Evolutionary conservation across 164 flowering plant species (phyloP).

Genomic region (Dillenia suffruticosa): DNA sequence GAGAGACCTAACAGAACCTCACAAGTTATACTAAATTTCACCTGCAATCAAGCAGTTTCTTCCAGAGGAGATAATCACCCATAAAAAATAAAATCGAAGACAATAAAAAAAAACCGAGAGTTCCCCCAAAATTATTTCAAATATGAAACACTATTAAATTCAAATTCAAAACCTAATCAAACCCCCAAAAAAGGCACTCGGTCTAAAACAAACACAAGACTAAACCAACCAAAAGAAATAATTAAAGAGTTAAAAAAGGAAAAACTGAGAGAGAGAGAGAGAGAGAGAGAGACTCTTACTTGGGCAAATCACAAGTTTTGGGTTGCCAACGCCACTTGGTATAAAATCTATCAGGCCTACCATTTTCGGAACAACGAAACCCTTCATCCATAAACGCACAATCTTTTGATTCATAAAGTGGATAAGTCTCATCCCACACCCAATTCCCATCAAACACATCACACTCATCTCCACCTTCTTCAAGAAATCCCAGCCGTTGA

Average conservation of each 20-base stretch:
- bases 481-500: constrained; percentile 36
- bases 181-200: not conserved
- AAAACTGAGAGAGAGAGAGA: not conserved
- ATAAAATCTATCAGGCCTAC: constrained; percentile 70
- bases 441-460: constrained; percentile 78
- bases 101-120: too few relatives aligned
- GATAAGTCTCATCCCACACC: constrained; percentile 89
- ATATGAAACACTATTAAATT: too few relatives aligned
- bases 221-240: not conserved
- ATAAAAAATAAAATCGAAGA: too few relatives aligned
- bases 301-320: constrained; percentile 74
- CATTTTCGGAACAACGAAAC: constrained; percentile 79
- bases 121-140: too few relatives aligned
- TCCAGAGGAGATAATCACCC: too few relatives aligned
- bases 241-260: not conserved
- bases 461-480: constrained; percentile 39
- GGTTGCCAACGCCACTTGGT: constrained; percentile 98
- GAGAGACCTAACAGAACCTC: too few relatives aligned
- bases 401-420: constrained; percentile 54
- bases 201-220: not conserved
- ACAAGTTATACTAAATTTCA: too few relatives aligned
- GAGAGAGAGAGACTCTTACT: constrained; percentile 26
- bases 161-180: not conserved
- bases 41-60: too few relatives aligned
- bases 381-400: constrained; percentile 70